Evolutionary conservation across 805 yeast species (phyloP).

Genomic region (Cyberlindnera suaveolens): DNA sequence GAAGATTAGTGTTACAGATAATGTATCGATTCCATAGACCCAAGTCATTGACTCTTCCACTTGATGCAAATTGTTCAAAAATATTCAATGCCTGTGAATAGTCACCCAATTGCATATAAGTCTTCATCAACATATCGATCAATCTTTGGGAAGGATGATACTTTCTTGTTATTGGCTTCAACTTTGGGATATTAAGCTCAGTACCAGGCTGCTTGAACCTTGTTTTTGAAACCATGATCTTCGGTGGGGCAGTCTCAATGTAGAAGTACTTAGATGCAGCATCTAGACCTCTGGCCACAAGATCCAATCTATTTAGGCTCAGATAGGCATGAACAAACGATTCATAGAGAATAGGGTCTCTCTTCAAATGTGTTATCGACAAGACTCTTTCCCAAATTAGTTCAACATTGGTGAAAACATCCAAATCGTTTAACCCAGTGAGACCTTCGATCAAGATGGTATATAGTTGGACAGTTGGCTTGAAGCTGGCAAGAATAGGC

Average conservation of each 20-base stretch:
- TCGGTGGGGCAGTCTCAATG: constrained; percentile 6
- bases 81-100: constrained; percentile 8
- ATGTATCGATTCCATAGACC: constrained; percentile 4
- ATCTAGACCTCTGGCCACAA: constrained; percentile 15
- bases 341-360: constrained; percentile 17
- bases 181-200: neutral
- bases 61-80: constrained; percentile 1
- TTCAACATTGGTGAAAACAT: constrained; percentile 6
- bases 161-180: constrained; percentile 9
- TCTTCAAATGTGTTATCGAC: constrained; percentile 6
- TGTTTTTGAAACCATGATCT: constrained; percentile 1
- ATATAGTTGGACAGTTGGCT: constrained; percentile 29
- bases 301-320: constrained; percentile 9
- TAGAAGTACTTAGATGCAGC: constrained; percentile 15
- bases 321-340: constrained; percentile 14
- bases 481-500: constrained; percentile 16
- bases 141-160: constrained; percentile 16
- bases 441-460: constrained; percentile 18
- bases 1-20: constrained; percentile 5
- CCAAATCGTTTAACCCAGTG: neutral
- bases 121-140: constrained; percentile 17
- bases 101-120: constrained; percentile 14
- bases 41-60: constrained; percentile 9
- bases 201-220: neutral
- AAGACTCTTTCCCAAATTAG: constrained; percentile 8